phyloP scores from a whole-genome alignment of 1,284 basidiomycete genomes.

The Leccinum subrobustum region DNA sequence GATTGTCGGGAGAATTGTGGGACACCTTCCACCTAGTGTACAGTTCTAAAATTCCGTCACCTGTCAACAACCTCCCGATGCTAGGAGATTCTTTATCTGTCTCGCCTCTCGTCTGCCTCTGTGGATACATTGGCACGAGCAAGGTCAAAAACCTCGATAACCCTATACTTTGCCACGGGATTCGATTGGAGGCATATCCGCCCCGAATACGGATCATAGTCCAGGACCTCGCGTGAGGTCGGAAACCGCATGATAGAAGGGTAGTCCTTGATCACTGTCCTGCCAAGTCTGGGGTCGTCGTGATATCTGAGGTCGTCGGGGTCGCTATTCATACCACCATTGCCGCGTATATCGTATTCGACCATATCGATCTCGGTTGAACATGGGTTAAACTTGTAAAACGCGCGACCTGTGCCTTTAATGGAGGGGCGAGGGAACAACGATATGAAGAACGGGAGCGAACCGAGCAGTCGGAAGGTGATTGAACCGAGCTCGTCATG shows the following conservation, averaged over 20 bases:
- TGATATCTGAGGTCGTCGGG: background rate
- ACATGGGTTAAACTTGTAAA: background rate
- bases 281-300: background rate
- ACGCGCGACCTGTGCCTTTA: conserved; percentile 14
- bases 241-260: conserved; percentile 9
- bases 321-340: background rate
- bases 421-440: conserved; percentile 15
- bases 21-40: background rate
- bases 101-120: background rate
- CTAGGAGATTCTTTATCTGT: background rate
- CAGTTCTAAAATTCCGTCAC: background rate
- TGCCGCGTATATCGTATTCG: conserved; percentile 16
- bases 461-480: conserved; percentile 10
- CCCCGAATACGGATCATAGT: conserved; percentile 26
- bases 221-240: conserved; percentile 4
- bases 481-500: conserved; percentile 7
- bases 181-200: conserved; percentile 14
- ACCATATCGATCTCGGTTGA: conserved; percentile 6
- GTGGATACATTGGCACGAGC: background rate
- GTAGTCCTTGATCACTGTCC: conserved; percentile 5
- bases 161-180: background rate
- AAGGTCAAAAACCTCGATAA: conserved; percentile 21
- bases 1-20: background rate
- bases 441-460: background rate
- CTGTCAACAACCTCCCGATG: background rate